Base-by-base conservation (phyloP, 2,329 filamentous ascomycete species). In the Lecanicillium sp. region DNA sequence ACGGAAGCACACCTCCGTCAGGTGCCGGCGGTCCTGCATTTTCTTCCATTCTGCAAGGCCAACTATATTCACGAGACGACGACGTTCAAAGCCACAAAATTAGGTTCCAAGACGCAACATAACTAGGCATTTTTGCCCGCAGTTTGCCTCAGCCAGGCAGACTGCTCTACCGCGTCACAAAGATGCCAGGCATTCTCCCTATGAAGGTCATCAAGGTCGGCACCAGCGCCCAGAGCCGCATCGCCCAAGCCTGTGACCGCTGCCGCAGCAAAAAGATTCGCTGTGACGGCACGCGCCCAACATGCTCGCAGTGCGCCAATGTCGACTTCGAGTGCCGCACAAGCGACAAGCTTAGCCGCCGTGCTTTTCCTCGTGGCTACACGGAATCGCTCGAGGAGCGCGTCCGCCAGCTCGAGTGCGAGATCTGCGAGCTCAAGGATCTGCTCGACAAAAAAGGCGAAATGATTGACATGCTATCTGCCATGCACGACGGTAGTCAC, bases 171-270 rank as follows among this genome's bases (percentile, higher is more conserved):
- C 22, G 22, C 22, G 22, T 25, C 22, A 25, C 22, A 25, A 83
- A 60, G 50, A 96, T 98, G 92, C 92, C 92, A 50, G 92, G 90
- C 63, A 95, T 96, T 53, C 73, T 96, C 27, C 92, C 92, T 40
- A 96, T 98, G 92, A 98, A 98, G 70, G 89, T 98, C 45, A 98
- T 98, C 70, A 95, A 95, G 69, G 88, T 96, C 63, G 92, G 92
- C 63, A 83, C 77, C 53, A 89, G 76, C 66, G 82, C 85, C 37
- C 89, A 95, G 68, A 86, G 85, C 62, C 83, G 92, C 50, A 95
- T 96, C 54, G 92, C 92, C 51, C 92, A 98, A 62, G 90, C 90
- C 50, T 98, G 90, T 63, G 85, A 89, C 61, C 75, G 88, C 44
- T 95, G 88, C 60, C 78, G 92, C 53, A 92, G 85, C 66, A 95